Base-by-base conservation (phyloP, 2,329 filamentous ascomycete genomes). In the Didymella segeticola region DNA sequence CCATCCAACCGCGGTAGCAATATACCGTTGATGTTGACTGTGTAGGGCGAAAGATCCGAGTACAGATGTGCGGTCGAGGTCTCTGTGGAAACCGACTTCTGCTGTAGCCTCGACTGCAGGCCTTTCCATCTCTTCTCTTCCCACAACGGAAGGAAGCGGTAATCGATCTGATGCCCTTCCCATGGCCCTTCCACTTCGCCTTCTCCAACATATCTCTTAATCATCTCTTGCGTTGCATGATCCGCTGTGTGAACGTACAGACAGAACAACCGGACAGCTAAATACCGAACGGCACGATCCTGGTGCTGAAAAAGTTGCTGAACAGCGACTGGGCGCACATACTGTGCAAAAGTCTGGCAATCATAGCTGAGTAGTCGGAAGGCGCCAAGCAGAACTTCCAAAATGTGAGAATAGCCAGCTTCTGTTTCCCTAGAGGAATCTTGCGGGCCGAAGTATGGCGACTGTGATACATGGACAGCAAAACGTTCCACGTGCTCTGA, bases 301-400 rank as follows among this genome's bases (percentile, higher is more conserved):
- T 73, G 47, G 65, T 86, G 82, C 37, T 80, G 78, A 63, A 96
- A 89, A 11, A 96, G 78, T 25, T 76, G 75, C 75, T 92, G 87
- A 36, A 96, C 80, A 58, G 84, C 83, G 39, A 85, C 82, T 1
- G 89, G 86, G 29, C 85, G 84, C 27, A 92, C 82, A 64, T 86
- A 79, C 53, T 77, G 78, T 9, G 83, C 83, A 68, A 93, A 96
- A 4, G 82, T 83, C 36, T 83, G 80, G 61, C 84, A 81, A 70
- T 97, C 88, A 68, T 90, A 90, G 67, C 86, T 89, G 56, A 96
- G 79, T 15, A 98, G 82, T 61, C 95, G 86, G 79, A 92, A 96
- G 31, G 88, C 76, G 30, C 90, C 84, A 42, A 96, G 77, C 12
- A 96, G 79, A 52, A 83, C 69, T 43, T 78, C 70, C 49, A 78